Evolutionary conservation across 129 eudicot genomes (phyloP), one percentile per base, ranked within the genome.

Genomic region (Tanacetum coccineum): DNA sequence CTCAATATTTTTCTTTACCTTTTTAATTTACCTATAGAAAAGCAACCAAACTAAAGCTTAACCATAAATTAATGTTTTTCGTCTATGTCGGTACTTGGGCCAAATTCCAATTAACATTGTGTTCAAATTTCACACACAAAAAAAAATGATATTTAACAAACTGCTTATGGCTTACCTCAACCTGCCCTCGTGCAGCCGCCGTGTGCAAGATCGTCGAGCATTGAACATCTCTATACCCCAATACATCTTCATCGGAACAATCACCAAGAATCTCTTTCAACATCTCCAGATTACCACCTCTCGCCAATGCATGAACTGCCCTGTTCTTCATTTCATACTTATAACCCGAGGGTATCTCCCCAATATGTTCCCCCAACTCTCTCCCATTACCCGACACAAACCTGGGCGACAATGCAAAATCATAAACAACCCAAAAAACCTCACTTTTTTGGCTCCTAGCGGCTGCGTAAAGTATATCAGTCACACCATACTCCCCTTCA

Each of bases 401-500:
- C 81, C 92, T 70, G n/a, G 98, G 95, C 3, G 84, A 81, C 17
- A 78, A 51, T 1, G 96, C 89, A 47, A 64, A 86, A 64, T 80
- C 98, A 48, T 83, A 75, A 55, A 93, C 66, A 18, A 84, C 62
- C 92, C 68, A 82, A 56, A 93, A 93, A 52, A 88, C 98, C 64
- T 82, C 96, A 22, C 62, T 40, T 13, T 67, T 84, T 78, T 84
- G 86, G 58, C 98, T 88, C 87, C 89, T 76, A 3, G 96, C 92
- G 25, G 98, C 98, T 21, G 96, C 98, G 74, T 93, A 93, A 1
- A 93, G 53, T 19, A 88, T 71, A 79, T 93, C 98, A 36, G 98
- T 93, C 45, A 88, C 92, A 46, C 98, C 98, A 76, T 75, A 93
- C 63, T 88, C 98, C 12, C 96, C 96, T 78, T 93, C 96, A 0